Base-by-base conservation (phyloP, 2,329 filamentous ascomycete species). In the Neofusicoccum sp. region DNA sequence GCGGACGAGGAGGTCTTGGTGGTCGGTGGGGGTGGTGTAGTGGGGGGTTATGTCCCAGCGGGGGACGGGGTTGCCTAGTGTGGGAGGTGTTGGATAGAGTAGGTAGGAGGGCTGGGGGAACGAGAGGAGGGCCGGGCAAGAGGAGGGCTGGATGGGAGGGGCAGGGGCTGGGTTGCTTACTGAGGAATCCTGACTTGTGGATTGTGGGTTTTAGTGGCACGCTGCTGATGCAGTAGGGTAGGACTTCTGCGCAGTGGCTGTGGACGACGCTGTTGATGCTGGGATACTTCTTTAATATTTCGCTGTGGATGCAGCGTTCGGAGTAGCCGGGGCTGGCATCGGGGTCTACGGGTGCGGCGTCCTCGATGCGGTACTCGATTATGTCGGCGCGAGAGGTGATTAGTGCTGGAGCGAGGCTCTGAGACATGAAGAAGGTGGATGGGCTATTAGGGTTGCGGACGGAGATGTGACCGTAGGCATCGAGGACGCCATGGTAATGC, bases 391-490 rank as follows among this genome's bases (percentile, higher is more conserved):
- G 70, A 4, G 67, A 69, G 60, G 75, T 74, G 20, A 80, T 70
- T 2, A 80, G 68, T 0, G 78, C 77, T 4, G 79, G 78, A 1
- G 78, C 71, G 40, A 78, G 72, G 16, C 73, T 73, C 48, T 70
- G 71, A 24, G 77, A 72, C 66, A 81, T 73, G 72, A 76, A 80
- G 68, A 80, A 80, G 0, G 75, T 79, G 3, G 74, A 68, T 1
- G 76, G 67, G 9, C 81, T 77, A 34, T 74, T 70, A 9, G 82
- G 81, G 61, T 82, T 77, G 5, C 82, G 76, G 16, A 83, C 73
- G 3, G 82, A 83, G 12, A 85, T 72, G 63, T 85, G 82, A 16
- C 82, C 82, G 65, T 81, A 85, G 1, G 79, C 82, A 61, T 84
- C 82, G 36, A 85, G 67, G 6, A 84, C 75, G 53, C 73, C 73